phyloP scores from a whole-genome alignment of 331 rosid species.

The Pyracantha coccinea region DNA sequence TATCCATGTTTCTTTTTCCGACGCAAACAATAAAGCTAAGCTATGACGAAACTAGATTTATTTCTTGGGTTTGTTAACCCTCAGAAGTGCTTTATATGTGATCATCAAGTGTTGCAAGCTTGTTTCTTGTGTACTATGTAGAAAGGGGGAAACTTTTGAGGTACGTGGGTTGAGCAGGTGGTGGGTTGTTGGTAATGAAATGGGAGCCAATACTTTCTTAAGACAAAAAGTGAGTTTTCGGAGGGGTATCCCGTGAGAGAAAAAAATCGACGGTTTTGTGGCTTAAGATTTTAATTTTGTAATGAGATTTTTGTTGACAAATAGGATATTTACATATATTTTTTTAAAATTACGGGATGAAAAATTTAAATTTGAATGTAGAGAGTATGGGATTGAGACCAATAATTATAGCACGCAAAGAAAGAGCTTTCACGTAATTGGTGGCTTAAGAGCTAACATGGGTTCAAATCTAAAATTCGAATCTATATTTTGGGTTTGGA shows the following conservation, averaged over 20 bases:
- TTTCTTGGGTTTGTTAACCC: neutral
- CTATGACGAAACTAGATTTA: neutral
- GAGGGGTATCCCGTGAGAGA: slow-evolving; percentile 44
- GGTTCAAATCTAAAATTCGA: too few species aligned
- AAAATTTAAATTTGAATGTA: too few species aligned
- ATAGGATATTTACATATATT: too few species aligned
- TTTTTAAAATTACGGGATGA: too few species aligned
- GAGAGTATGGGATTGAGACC: neutral
- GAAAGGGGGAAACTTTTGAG: slow-evolving; percentile 5
- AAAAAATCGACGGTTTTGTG: slow-evolving; percentile 15
- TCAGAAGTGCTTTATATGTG: neutral
- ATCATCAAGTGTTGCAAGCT: neutral
- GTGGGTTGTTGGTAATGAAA: slow-evolving; percentile 23
- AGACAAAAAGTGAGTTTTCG: slow-evolving; percentile 3
- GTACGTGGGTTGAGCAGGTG: slow-evolving; percentile 7
- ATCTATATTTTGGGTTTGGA: too few species aligned
- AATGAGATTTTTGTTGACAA: too few species aligned
- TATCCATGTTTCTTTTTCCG: slow-evolving; percentile 30
- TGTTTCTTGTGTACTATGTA: slow-evolving; percentile 16
- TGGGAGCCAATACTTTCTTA: slow-evolving; percentile 29
- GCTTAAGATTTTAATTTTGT: neutral
- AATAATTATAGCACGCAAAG: neutral
- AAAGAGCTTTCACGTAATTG: neutral
- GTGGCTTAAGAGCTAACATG: neutral
- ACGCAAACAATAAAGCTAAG: neutral